Percentiles rank a stretch among this genome's conserved stretches.
Conservation (phyloP, 495 filamentous ascomycete genomes). For the Monascus purpureus region DNA sequence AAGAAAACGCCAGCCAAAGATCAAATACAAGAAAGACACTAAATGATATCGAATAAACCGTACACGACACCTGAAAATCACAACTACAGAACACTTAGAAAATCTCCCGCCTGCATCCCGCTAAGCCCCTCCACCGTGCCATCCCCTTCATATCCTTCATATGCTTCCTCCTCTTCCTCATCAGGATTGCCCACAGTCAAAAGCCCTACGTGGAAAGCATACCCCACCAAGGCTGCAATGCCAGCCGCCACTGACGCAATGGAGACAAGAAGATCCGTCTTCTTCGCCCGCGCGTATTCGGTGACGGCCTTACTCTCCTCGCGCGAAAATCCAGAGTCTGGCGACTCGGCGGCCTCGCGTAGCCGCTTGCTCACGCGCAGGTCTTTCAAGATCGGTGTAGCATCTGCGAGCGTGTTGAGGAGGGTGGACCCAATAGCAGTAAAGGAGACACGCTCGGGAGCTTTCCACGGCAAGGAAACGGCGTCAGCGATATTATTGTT, state of each 20-base stretch:
- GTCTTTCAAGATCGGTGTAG: slow-evolving; percentile 25
- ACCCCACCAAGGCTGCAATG: slow-evolving; percentile 24
- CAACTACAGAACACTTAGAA: slow-evolving; percentile 5
- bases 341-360: slow-evolving; percentile 15
- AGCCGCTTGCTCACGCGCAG: slow-evolving; percentile 22
- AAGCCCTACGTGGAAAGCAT: slow-evolving; percentile 22
- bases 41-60: too few species aligned
- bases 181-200: slow-evolving; percentile 6
- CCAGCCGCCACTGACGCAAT: slow-evolving; percentile 23
- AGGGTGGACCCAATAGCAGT: slow-evolving; percentile 23
- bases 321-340: slow-evolving; percentile 12
- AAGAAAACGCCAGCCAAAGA: too few species aligned
- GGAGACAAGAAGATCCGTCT: slow-evolving; percentile 25
- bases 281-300: slow-evolving; percentile 13
- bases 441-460: slow-evolving; percentile 19
- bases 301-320: slow-evolving; percentile 14
- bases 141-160: slow-evolving; percentile 3
- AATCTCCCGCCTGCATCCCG: slow-evolving; percentile 11
- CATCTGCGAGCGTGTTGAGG: slow-evolving; percentile 23
- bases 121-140: slow-evolving; percentile 5
- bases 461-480: slow-evolving; percentile 15
- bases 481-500: slow-evolving; percentile 1
- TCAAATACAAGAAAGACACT: too few species aligned
- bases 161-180: slow-evolving; percentile 11
- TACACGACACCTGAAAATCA: too few species aligned